Percentiles rank a stretch among this genome's conserved stretches.
Evolutionary conservation across 306 rosid species (phyloP).

Genomic region (Dalbergia oliveri): DNA sequence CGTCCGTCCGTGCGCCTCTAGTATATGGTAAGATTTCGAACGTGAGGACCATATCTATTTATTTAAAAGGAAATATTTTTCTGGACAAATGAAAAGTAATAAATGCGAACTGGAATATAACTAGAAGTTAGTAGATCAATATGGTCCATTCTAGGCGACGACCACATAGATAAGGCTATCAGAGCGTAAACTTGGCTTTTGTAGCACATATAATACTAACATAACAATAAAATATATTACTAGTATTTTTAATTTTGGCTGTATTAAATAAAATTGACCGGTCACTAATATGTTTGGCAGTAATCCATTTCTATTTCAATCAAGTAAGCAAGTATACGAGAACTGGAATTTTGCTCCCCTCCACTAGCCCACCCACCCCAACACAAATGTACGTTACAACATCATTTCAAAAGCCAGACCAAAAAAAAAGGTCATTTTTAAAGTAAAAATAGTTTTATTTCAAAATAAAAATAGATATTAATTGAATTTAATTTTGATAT

Average conservation of each 20-base stretch:
- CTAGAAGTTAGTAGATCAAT: neutral
- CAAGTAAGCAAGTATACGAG: too few relatives aligned
- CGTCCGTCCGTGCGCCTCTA: neutral
- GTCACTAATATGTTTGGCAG: too few relatives aligned
- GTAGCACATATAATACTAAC: neutral
- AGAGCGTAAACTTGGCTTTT: neutral
- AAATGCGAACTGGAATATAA: slow-evolving; percentile 1
- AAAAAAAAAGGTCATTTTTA: too few relatives aligned
- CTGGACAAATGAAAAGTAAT: neutral
- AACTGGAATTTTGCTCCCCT: too few relatives aligned
- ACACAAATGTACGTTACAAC: too few relatives aligned
- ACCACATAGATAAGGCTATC: neutral
- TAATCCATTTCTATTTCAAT: too few relatives aligned
- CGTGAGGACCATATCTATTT: neutral
- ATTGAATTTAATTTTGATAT: too few relatives aligned
- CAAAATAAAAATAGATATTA: too few relatives aligned
- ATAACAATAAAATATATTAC: neutral
- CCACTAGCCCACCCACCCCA: too few relatives aligned
- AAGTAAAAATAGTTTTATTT: too few relatives aligned
- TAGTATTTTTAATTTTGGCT: slow-evolving; percentile 18
- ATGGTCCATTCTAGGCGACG: neutral
- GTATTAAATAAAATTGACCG: too few relatives aligned
- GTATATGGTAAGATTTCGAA: slow-evolving; percentile 17
- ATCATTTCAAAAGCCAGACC: too few relatives aligned
- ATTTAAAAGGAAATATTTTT: neutral